Evolutionary conservation across 805 yeast genomes (phyloP), one percentile per base, ranked within the genome.

Genomic region (Candida berthetii): DNA sequence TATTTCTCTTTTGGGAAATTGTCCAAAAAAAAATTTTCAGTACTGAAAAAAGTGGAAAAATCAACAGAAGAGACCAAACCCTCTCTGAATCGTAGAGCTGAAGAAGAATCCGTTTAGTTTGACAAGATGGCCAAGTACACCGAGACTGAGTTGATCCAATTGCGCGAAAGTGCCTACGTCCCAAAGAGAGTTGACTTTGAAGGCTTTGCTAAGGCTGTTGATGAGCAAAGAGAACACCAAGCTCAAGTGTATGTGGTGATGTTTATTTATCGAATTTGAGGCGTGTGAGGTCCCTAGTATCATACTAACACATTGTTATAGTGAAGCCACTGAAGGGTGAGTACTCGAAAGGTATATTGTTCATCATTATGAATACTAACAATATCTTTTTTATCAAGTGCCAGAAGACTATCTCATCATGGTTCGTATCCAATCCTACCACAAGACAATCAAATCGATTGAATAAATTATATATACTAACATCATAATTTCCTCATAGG

Each of bases 191-290:
- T 76, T 34, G 85, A 82, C 50, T 72, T 82, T 53, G 74, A 68
- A 29, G 80, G 79, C 39, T 85, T 85, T 68, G 73, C 74, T 52
- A 71, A 75, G 47, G 69, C 83, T 64, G 74, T 84, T 48, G 87
- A 80, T 50, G 76, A 75, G 45, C 87, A 83, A 47, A 74, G 74
- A 49, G 83, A 74, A 46, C 48, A 58, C 25, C 68, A 66, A 45
- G 61, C 58, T 20, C 50, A 54, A 42, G 41, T 41, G 35, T 58
- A 53, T 20, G 36, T 34, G 7, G 17, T 11, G 15, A 31, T 9
- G 4, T 17, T 13, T 27, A 27, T 27, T 27, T 11, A 5, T 8
- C 13, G 4, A 5, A 13, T 22, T 22, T 22, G 8, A 22, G 24
- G 24, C 24, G 24, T n/a, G n/a, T n/a, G n/a, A n/a, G n/a, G n/a